Conservation (phyloP, 1,284 basidiomycete species). For the Ceratobasidium theobromae region DNA sequence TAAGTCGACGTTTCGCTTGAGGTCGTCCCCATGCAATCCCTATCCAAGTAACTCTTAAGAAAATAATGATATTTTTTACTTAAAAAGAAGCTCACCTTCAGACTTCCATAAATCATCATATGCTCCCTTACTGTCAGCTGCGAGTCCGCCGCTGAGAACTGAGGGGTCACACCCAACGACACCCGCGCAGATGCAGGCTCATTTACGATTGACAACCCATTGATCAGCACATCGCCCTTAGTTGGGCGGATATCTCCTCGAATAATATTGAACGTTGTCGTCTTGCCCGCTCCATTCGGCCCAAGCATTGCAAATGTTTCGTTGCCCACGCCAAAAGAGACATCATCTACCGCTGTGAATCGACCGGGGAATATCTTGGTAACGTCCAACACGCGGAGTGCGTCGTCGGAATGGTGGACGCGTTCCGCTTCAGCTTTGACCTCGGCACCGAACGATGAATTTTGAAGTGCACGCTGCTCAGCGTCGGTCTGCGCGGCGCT, state of each 20-base stretch:
- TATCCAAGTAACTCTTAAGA: conserved; percentile 43
- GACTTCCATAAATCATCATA: conserved; percentile 48
- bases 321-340: conserved; percentile 64
- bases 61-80: conserved; percentile 47
- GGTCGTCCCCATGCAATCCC: conserved; percentile 58
- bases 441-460: conserved; percentile 44
- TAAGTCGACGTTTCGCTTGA: conserved; percentile 57
- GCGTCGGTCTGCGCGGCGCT: conserved; percentile 24
- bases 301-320: conserved; percentile 74
- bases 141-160: conserved; percentile 79
- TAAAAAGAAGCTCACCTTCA: conserved; percentile 36
- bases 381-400: conserved; percentile 65
- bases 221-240: conserved; percentile 65
- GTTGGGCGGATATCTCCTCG: conserved; percentile 65
- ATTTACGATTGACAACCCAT: conserved; percentile 60
- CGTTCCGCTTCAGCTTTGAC: conserved; percentile 57
- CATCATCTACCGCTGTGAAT: conserved; percentile 68
- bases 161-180: conserved; percentile 75
- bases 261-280: conserved; percentile 75
- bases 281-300: conserved; percentile 79
- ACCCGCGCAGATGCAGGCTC: conserved; percentile 63
- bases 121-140: conserved; percentile 78
- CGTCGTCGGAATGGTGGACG: conserved; percentile 54
- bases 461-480: background rate
- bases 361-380: conserved; percentile 59